Evolutionary conservation across 2,329 filamentous ascomycete genomes (phyloP), one percentile per base, ranked within the genome.

Genomic region (Metarhizium album): DNA sequence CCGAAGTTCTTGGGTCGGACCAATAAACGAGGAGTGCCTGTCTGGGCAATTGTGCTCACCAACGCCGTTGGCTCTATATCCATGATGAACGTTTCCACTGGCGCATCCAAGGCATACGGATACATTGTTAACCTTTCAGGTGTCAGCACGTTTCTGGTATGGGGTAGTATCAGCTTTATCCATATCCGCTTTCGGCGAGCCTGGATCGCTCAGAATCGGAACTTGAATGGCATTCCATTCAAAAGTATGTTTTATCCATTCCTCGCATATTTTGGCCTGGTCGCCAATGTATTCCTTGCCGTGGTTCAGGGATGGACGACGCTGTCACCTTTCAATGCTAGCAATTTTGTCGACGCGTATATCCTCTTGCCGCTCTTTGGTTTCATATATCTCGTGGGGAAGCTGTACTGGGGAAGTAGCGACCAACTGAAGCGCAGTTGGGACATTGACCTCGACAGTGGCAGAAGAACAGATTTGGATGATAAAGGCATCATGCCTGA

Each of bases 11-110:
- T 90, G 2, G 83, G 83, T 42, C 79, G 77, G 64, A 87, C 86
- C 2, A 80, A 84, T 62, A 70, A 69, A 23, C 74, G 79, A 14
- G 86, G 86, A 24, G 75, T 81, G 3, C 78, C 78, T 2, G 76
- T 77, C 58, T 77, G 64, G 64, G 85, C 66, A 58, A 75, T 90
- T 42, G 60, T 86, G 2, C 72, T 88, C 46, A 84, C 86, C 14
- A 89, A 89, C 55, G 68, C 81, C 1, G 83, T 86, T 50, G 86
- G 84, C 9, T 74, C 82, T 4, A 67, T 88, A n/a, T 79, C 80
- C n/a, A 80, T 87, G 76, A 85, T 87, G 79, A 87, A 87, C 58
- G 67, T 85, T 33, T 82, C 76, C 37, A 84, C 83, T 0, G 83
- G 82, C 7, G 82, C 83, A 0, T 74, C 76, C 42, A 73, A 76